A percentile compares a stretch with the other conserved stretches of the same genome.
phyloP scores from a whole-genome alignment of 345 rosid species.

The Cochlearia excelsa region DNA sequence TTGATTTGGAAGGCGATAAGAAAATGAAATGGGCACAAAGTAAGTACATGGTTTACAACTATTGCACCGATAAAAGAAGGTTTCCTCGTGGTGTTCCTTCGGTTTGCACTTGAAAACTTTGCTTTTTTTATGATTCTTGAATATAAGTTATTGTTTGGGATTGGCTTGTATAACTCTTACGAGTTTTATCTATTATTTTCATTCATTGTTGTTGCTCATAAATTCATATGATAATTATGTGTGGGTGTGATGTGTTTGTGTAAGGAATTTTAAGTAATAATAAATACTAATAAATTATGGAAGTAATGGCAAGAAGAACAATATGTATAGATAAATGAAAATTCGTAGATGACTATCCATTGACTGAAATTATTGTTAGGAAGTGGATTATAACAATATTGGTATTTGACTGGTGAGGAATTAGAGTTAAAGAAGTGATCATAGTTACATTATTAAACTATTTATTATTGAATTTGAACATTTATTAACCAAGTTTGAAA shows the following conservation, averaged over 20 bases:
- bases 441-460: no score
- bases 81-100: slow-evolving; percentile 50
- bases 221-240: no score
- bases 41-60: slow-evolving; percentile 44
- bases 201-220: slow-evolving; percentile 3
- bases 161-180: slow-evolving; percentile 6
- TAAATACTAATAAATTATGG: background rate
- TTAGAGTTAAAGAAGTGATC: no score
- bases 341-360: no score
- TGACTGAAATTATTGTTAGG: no score
- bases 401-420: no score
- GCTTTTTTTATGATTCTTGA: slow-evolving; percentile 2
- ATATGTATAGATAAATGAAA: no score
- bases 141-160: slow-evolving; percentile 14
- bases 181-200: slow-evolving; percentile 12
- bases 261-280: background rate
- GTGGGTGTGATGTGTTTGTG: background rate
- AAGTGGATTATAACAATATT: no score
- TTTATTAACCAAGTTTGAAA: no score
- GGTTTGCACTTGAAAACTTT: slow-evolving; percentile 34
- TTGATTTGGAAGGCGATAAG: slow-evolving; percentile 26
- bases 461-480: no score
- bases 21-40: slow-evolving; percentile 46
- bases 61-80: slow-evolving; percentile 41
- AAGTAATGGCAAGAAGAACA: no score